phyloP scores from a whole-genome alignment of 306 rosid species.

The Fragaria nilgerrensis region DNA sequence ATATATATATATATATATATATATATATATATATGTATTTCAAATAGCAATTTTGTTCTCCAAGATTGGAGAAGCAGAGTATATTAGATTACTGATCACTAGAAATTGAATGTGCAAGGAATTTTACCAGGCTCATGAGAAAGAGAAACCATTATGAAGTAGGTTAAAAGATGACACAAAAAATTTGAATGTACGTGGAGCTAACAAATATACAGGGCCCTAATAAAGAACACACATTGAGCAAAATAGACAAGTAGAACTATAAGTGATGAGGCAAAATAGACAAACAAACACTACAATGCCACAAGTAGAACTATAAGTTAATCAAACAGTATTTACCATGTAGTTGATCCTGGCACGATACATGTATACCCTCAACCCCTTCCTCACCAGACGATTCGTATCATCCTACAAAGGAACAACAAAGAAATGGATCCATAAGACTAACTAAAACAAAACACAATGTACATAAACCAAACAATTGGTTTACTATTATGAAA shows the following conservation, averaged over 20 bases:
- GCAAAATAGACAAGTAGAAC: not conserved
- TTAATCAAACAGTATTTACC: constrained; percentile 36
- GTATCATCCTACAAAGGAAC: constrained; percentile 34
- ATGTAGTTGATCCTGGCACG: constrained; percentile 24
- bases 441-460: not conserved
- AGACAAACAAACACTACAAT: not conserved
- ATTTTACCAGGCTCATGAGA: not conserved
- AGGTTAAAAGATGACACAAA: too few species aligned
- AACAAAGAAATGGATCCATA: constrained; percentile 1
- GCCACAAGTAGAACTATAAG: constrained; percentile 53
- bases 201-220: not conserved
- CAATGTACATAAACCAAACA: not conserved
- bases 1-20: too few species aligned
- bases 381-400: too few species aligned
- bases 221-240: not conserved
- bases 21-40: too few species aligned
- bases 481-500: not conserved
- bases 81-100: too few species aligned
- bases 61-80: too few species aligned
- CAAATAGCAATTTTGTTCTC: too few species aligned
- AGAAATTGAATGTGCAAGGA: not conserved
- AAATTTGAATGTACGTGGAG: too few species aligned
- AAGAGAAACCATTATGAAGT: too few species aligned
- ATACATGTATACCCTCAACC: constrained; percentile 73
- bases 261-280: not conserved